Conservation (phyloP, 345 rosid genomes). For the Isatis tinctoria region DNA sequence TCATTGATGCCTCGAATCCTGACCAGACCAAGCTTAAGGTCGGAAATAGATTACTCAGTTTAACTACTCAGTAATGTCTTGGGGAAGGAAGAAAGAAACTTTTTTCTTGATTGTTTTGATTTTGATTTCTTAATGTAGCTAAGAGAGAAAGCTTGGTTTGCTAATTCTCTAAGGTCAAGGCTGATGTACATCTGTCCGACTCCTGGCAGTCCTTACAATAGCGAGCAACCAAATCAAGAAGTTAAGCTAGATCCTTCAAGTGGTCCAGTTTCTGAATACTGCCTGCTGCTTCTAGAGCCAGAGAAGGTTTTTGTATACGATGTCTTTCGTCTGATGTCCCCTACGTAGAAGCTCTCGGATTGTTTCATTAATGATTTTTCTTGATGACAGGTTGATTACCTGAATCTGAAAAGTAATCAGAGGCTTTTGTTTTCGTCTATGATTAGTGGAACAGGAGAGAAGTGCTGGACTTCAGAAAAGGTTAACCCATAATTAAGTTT, state of each 20-base stretch:
- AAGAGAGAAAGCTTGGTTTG: conserved; percentile 80
- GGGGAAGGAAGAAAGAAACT: not conserved
- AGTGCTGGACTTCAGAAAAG: conserved; percentile 60
- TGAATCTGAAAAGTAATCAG: conserved; percentile 77
- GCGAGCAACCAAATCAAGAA: conserved; percentile 39
- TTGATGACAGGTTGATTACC: conserved; percentile 69
- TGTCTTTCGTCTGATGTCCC: not conserved
- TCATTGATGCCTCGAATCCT: conserved; percentile 60
- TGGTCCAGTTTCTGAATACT: conserved; percentile 60
- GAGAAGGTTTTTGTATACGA: conserved; percentile 47
- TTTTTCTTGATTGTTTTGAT: not conserved
- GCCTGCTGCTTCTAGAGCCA: conserved; percentile 73
- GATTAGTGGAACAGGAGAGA: conserved; percentile 38
- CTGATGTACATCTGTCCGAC: conserved; percentile 55
- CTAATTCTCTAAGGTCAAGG: conserved; percentile 63
- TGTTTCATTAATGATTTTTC: not conserved
- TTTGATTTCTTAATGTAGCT: conserved; percentile 44
- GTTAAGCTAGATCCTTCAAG: conserved; percentile 52
- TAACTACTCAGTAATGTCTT: not conserved
- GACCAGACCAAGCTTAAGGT: conserved; percentile 74
- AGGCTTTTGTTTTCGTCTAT: conserved; percentile 52
- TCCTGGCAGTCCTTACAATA: conserved; percentile 56
- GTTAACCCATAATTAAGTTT: conserved; percentile 44
- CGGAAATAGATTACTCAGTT: not conserved
- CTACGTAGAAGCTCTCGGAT: not conserved